phyloP scores from a whole-genome alignment of 2,329 filamentous ascomycete genomes.

The Huntiella savannae region DNA sequence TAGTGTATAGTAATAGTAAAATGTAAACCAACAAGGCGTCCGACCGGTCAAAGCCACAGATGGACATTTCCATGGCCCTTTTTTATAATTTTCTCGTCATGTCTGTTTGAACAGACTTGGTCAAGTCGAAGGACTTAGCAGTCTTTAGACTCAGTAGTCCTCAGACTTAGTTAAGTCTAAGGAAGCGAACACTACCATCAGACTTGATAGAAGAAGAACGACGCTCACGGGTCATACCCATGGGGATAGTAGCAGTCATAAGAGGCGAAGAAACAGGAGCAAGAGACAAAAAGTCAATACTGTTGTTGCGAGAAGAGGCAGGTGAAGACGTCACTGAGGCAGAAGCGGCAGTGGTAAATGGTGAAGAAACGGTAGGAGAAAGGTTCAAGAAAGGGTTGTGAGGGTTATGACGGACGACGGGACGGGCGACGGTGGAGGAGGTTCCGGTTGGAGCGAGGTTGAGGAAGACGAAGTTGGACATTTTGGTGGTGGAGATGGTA shows the following conservation, averaged over 20 bases:
- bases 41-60: neutral
- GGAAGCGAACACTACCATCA: conserved; percentile 24
- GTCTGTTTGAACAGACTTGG: too few relatives aligned
- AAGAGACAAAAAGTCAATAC: conserved; percentile 13
- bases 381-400: conserved; percentile 31
- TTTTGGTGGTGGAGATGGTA: neutral
- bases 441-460: conserved; percentile 7
- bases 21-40: too few relatives aligned
- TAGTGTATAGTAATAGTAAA: too few relatives aligned
- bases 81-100: too few relatives aligned
- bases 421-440: neutral
- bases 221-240: conserved; percentile 18
- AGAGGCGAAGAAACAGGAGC: conserved; percentile 4
- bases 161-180: too few relatives aligned
- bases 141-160: too few relatives aligned
- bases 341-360: conserved; percentile 34
- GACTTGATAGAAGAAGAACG: conserved; percentile 37
- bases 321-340: conserved; percentile 29
- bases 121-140: too few relatives aligned
- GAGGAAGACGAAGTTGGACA: conserved; percentile 9
- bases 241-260: conserved; percentile 14
- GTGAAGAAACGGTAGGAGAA: conserved; percentile 37
- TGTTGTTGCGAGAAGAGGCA: conserved; percentile 13
- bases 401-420: neutral
- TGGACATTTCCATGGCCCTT: conserved; percentile 6